A percentile compares a stretch with the other conserved stretches of the same genome.
These are phyloP conservation scores for Gossypium davidsonii DNA, from an alignment of 441 rosid species.

Conservation along the genomic window DNA sequence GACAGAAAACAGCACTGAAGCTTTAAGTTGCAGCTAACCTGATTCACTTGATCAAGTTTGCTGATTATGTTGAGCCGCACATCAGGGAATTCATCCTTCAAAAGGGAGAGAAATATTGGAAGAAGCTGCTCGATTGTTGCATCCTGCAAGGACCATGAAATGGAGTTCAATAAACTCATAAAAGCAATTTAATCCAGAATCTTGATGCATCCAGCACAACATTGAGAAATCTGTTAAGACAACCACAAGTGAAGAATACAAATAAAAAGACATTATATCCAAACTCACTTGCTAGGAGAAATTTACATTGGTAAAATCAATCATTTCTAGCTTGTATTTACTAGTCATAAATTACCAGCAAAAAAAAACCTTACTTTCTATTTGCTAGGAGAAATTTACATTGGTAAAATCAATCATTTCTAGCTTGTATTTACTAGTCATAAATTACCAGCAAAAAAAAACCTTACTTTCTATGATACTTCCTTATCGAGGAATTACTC, in stretches of 20 bases:
- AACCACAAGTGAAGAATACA: neutral
- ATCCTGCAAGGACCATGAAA: conserved; percentile 47
- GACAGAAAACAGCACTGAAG: conserved; percentile 2
- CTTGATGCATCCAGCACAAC: neutral
- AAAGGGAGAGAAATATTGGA: conserved; percentile 88
- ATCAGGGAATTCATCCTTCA: conserved; percentile 96
- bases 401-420: conserved; percentile 3
- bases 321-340: neutral
- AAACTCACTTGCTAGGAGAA: neutral
- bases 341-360: neutral
- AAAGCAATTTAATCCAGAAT: conserved; percentile 3
- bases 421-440: neutral
- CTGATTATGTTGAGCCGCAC: conserved; percentile 90
- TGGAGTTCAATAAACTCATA: conserved; percentile 14
- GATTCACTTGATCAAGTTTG: conserved; percentile 98
- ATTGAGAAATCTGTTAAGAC: neutral
- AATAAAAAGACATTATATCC: conserved; percentile 8
- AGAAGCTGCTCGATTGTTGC: conserved; percentile 94
- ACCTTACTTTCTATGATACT: neutral
- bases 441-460: neutral
- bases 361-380: neutral
- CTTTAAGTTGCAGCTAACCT: conserved; percentile 42
- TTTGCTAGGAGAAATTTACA: neutral
- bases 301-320: neutral
- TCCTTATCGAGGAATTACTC: neutral